Evolutionary conservation across 495 filamentous ascomycete genomes (phyloP), one percentile per base, ranked within the genome.

Genomic region (Gamarada debralockiae): DNA sequence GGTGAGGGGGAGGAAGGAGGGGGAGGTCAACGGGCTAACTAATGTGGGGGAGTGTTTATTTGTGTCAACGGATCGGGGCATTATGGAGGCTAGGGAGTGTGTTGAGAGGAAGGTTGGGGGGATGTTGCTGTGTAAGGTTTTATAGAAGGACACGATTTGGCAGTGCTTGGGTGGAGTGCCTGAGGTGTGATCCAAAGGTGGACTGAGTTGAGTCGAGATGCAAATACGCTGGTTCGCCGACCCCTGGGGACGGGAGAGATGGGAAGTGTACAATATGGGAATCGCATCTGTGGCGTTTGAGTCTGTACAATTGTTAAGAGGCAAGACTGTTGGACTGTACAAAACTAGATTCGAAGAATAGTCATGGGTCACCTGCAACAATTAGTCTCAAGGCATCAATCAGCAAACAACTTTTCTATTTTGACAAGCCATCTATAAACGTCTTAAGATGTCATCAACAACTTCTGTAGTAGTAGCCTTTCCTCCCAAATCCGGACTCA

Each of bases 401-500:
- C 27, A 29, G 36, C 13, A 39, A 14, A 39, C 14, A 39, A 39
- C 14, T 39, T 39, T 53, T 48, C 34, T 34, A 41, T 31, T 53
- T 31, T 33, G 12, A 48, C 40, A 54, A 44, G 14, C 10, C 13
- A 56, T 59, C 75, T 85, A 97, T 70, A 97, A 65, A 62, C 89
- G 81, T 74, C 79, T 89, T 56, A 97, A 73, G 23, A 99, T 84
- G 76, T 99, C 95, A 59, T 85, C 76, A 45, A 97, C 76, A 22
- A 97, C 92, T 74, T 97, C 79, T 67, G 89, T 80, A 14, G 93
- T 99, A 43, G 78, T 84, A 39, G 92, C 90, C 60, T 76, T 87
- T 15, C 93, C 93, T 24, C 95, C 93, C 66, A 99, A 77, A 67
- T 99, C 93, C 2, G 93, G 93, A 58, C 81, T 93, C 56, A 97